Percentiles rank a stretch among this genome's conserved stretches.
Evolutionary conservation across 2,329 filamentous ascomycete genomes (phyloP).

Genomic region (Fusarium vanettenii): DNA sequence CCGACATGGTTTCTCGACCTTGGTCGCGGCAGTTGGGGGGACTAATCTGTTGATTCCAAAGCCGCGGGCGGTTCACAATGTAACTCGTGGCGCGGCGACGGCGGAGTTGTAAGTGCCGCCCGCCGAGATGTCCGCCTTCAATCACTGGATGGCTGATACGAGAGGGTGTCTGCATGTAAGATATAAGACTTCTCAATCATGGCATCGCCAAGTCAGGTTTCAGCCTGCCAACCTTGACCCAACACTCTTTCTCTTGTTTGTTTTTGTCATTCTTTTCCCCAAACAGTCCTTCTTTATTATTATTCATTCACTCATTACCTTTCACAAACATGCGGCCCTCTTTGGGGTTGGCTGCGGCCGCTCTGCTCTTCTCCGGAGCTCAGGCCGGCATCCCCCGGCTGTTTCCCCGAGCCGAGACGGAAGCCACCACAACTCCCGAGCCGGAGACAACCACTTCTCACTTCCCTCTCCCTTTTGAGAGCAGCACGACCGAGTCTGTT

Average conservation of each 20-base stretch:
- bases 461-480: conserved; percentile 2
- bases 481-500: not conserved
- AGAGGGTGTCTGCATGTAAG: not conserved
- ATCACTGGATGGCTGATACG: not conserved
- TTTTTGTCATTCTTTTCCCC: not conserved
- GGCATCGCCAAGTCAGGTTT: not conserved
- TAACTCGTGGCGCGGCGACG: not conserved
- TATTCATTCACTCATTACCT: not conserved
- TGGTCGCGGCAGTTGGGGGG: not conserved
- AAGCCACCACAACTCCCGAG: conserved; percentile 3
- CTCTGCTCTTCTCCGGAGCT: conserved; percentile 1
- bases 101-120: not conserved
- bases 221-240: not conserved
- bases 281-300: not conserved
- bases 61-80: not conserved
- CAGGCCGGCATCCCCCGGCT: conserved; percentile 2
- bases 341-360: not conserved
- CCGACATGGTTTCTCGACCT: not conserved
- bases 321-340: not conserved
- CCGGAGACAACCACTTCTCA: not conserved
- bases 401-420: not conserved
- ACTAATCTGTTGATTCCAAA: not conserved
- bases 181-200: not conserved
- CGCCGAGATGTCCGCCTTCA: not conserved
- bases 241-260: not conserved